Evolutionary conservation across 192 early-diverging fungal genomes (phyloP).

Genomic region (Lunasporangiospora selenospora): DNA sequence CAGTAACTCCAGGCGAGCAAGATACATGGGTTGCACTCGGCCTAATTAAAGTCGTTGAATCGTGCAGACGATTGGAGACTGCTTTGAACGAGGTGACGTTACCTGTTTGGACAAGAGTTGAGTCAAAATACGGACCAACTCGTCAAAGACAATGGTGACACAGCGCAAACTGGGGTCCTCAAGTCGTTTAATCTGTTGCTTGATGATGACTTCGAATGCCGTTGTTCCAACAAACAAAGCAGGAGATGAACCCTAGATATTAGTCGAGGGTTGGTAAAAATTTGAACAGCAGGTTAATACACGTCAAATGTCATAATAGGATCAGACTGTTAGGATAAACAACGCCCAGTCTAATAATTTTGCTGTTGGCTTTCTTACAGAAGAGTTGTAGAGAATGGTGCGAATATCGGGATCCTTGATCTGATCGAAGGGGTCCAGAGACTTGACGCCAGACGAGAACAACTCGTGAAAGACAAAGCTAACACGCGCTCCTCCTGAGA

Average conservation of each 20-base stretch:
- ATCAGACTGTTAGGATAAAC: too few species aligned
- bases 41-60: too few species aligned
- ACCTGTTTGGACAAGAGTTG: conserved; percentile 87
- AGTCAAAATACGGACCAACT: conserved; percentile 90
- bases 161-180: conserved; percentile 96
- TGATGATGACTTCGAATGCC: conserved; percentile 95
- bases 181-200: conserved; percentile 95
- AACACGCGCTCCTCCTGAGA: conserved; percentile 95
- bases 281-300: too few species aligned
- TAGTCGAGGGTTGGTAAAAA: not conserved
- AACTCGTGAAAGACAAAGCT: conserved; percentile 98
- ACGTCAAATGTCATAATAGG: not conserved
- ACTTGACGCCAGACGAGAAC: conserved; percentile 82
- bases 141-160: conserved; percentile 92
- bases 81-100: not conserved
- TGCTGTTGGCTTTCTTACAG: too few species aligned
- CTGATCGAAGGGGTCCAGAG: conserved; percentile 96
- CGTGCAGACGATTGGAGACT: too few species aligned
- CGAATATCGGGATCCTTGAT: conserved; percentile 97
- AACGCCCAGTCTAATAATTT: too few species aligned
- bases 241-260: conserved; percentile 80
- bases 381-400: conserved; percentile 95
- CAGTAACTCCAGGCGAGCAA: too few species aligned
- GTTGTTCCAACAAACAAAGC: conserved; percentile 96
- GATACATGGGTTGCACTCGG: not conserved